phyloP scores from a whole-genome alignment of 2,329 filamentous ascomycete species.

The Fusarium sp. region DNA sequence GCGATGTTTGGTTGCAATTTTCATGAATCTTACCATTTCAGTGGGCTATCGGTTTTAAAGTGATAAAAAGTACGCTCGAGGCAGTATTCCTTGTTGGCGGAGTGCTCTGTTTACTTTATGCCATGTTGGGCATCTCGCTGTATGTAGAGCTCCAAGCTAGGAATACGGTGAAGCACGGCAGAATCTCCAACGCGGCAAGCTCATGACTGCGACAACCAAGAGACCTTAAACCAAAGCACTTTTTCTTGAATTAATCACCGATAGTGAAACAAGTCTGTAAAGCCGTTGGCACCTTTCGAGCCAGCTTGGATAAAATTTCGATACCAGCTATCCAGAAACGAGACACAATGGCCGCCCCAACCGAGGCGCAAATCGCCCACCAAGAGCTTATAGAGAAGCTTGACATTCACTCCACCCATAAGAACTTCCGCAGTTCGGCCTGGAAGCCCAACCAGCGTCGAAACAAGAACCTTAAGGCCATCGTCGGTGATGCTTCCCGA shows the following conservation, averaged over 20 bases:
- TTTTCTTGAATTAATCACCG: not conserved
- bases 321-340: not conserved
- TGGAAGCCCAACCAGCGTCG: slow-evolving; percentile 95
- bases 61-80: not conserved
- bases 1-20: too few species aligned
- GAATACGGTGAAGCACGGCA: slow-evolving; percentile 48
- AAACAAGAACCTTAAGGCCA: slow-evolving; percentile 99
- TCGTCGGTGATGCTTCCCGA: slow-evolving; percentile 86
- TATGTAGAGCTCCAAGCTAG: slow-evolving; percentile 1
- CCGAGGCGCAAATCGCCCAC: slow-evolving; percentile 81
- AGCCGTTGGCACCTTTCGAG: not conserved
- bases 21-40: slow-evolving; percentile 19
- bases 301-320: not conserved
- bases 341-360: slow-evolving; percentile 68
- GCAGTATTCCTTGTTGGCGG: slow-evolving; percentile 2
- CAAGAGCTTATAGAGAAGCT: slow-evolving; percentile 88
- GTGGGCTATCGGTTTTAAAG: not conserved
- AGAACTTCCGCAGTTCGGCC: slow-evolving; percentile 87
- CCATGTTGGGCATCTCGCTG: not conserved
- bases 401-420: slow-evolving; percentile 86
- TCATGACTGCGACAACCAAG: slow-evolving; percentile 6
- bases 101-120: slow-evolving; percentile 36
- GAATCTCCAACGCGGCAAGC: slow-evolving; percentile 38
- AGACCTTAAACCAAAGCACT: not conserved
- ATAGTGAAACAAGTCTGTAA: not conserved